phyloP scores from a whole-genome alignment of 225 moss, liverwort and hornwort species.

The Straminergon stramineum region DNA sequence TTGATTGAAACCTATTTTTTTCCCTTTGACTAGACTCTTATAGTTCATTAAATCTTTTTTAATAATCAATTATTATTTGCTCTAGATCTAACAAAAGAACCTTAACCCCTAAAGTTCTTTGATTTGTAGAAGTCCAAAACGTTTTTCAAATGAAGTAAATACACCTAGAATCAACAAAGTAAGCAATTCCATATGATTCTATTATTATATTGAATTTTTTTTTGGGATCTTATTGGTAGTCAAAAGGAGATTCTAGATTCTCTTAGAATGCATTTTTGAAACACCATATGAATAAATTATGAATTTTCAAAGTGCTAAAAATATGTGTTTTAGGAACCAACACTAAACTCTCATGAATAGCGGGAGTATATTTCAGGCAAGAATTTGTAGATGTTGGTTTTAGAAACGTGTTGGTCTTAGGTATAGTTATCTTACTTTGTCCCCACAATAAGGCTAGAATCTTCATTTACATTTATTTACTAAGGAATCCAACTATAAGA shows the following conservation, averaged over 20 bases:
- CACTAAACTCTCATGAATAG: accelerated
- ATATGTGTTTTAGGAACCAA: not conserved
- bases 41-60: not conserved
- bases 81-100: accelerated
- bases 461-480: not conserved
- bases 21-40: accelerated
- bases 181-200: not conserved
- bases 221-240: not conserved
- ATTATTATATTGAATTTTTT: too few relatives aligned
- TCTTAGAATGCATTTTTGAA: too few relatives aligned
- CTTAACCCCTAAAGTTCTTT: not conserved
- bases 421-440: not conserved
- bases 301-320: not conserved
- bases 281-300: not conserved
- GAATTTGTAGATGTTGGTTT: not conserved
- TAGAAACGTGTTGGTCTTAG: accelerated
- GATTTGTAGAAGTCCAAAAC: too few relatives aligned
- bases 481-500: not conserved
- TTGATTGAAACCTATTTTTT: not conserved
- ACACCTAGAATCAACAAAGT: not conserved
- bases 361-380: not conserved
- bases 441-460: not conserved
- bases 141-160: not conserved
- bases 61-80: not conserved
- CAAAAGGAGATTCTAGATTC: not conserved